A percentile compares a stretch with the other conserved stretches of the same genome.
These are phyloP conservation scores for Sclerotinia subarctica DNA, from an alignment of 2,329 filamentous ascomycete species.

Conservation along the genomic window DNA sequence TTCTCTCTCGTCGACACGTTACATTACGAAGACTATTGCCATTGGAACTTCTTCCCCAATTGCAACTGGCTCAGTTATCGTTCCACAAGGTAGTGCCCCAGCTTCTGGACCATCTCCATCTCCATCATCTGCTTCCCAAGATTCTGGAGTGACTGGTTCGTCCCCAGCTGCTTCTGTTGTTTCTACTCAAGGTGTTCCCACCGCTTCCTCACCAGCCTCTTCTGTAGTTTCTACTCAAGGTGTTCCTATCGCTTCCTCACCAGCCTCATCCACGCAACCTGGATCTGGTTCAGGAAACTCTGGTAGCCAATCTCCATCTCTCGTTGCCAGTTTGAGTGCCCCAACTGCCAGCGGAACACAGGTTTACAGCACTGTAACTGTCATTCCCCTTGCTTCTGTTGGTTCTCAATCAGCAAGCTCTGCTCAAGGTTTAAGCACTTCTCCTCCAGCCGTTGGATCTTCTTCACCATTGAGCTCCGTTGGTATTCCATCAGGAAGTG, in stretches of 20 bases:
- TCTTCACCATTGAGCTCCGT: conserved; percentile 1
- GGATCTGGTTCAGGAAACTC: conserved; percentile 11
- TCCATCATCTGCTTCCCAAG: background rate
- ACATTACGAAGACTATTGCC: background rate
- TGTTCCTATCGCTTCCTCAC: background rate
- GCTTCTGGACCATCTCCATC: background rate
- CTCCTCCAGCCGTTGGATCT: conserved; percentile 3
- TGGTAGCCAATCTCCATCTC: conserved; percentile 2
- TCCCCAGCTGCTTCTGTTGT: background rate
- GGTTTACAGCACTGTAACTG: conserved; percentile 7
- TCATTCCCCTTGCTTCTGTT: conserved; percentile 12
- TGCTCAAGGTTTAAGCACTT: background rate
- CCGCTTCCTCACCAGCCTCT: background rate
- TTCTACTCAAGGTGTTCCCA: background rate
- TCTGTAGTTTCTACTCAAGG: background rate
- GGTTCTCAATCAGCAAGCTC: conserved; percentile 1
- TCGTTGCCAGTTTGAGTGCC: background rate
- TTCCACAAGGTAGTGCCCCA: conserved; percentile 5
- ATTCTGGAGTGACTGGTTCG: background rate
- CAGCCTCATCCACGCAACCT: background rate
- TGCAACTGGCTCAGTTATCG: background rate
- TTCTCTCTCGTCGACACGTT: background rate
- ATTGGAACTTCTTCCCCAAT: background rate
- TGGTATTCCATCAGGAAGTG: background rate
- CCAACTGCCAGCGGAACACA: background rate